Percentiles rank a stretch among this genome's conserved stretches.
Conservation (phyloP, 352 stramenopile genomes). For the Globisporangium barbulae region DNA sequence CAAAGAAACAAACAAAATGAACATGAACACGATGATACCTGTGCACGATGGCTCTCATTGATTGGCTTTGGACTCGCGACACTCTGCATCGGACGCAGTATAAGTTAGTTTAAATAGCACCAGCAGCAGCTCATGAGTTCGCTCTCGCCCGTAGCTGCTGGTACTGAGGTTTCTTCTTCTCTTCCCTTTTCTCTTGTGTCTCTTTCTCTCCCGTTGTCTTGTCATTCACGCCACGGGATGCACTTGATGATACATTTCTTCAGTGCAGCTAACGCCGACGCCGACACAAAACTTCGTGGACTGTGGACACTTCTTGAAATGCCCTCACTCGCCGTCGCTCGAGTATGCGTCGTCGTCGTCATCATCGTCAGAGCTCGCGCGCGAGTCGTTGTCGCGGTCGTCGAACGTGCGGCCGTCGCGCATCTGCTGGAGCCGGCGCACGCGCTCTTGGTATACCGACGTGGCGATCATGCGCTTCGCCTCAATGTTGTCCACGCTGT, state of each 20-base stretch:
- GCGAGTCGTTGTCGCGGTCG: constrained; percentile 30
- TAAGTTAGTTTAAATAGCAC: constrained; percentile 19
- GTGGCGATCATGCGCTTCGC: constrained; percentile 77
- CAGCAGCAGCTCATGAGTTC: not conserved
- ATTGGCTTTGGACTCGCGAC: not conserved
- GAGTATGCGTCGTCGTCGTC: constrained; percentile 23
- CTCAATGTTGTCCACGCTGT: constrained; percentile 69
- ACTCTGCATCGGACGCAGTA: constrained; percentile 12
- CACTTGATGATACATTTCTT: constrained; percentile 6
- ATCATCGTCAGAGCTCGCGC: constrained; percentile 26
- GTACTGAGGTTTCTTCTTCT: not conserved
- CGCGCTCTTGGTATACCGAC: constrained; percentile 73
- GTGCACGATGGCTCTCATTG: not conserved
- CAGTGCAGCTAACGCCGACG: not conserved
- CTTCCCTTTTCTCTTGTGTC: not conserved
- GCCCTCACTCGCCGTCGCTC: constrained; percentile 32
- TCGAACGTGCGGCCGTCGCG: constrained; percentile 27
- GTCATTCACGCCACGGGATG: not conserved
- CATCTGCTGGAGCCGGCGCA: constrained; percentile 53
- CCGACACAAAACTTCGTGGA: not conserved
- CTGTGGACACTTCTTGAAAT: no score
- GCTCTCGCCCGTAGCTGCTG: not conserved
- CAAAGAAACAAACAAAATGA: not conserved
- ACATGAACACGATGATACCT: not conserved
- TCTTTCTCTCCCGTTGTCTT: not conserved